These are phyloP conservation scores for Cyclotella sp. DNA, from an alignment of 108 stramenopile genomes.

Conservation along the genomic window DNA sequence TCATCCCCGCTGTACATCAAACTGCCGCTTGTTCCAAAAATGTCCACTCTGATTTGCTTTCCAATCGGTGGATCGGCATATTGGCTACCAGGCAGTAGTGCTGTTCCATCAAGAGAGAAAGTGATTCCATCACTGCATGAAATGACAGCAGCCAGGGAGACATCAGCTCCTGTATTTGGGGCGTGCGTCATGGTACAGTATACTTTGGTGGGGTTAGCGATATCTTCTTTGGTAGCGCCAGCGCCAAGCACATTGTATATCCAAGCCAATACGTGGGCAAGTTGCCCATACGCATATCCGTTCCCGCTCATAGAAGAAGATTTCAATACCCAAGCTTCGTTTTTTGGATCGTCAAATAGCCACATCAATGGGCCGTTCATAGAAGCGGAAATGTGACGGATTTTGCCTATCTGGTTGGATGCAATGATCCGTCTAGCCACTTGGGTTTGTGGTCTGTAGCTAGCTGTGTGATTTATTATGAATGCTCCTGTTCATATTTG, in stretches of 20 bases:
- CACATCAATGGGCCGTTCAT: constrained; percentile 55
- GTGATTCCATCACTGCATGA: constrained; percentile 58
- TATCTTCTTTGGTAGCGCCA: constrained; percentile 11
- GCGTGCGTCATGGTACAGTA: constrained; percentile 70
- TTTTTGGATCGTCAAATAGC: constrained; percentile 51
- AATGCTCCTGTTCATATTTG: constrained; percentile 38
- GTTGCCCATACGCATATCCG: constrained; percentile 82
- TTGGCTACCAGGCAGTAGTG: constrained; percentile 70
- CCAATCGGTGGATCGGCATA: constrained; percentile 71
- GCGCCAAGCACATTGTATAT: constrained; percentile 54
- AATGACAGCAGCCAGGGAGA: constrained; percentile 71
- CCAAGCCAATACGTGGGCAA: constrained; percentile 74
- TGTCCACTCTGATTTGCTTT: constrained; percentile 65
- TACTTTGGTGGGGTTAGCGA: constrained; percentile 55
- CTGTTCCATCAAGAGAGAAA: constrained; percentile 63
- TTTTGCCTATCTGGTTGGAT: constrained; percentile 39
- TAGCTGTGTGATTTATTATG: constrained; percentile 78
- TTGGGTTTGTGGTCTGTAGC: constrained; percentile 67
- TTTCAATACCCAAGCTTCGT: constrained; percentile 57
- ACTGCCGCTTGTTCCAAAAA: constrained; percentile 64
- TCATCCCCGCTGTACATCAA: constrained; percentile 55
- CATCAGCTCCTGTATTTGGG: constrained; percentile 66
- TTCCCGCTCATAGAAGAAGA: constrained; percentile 64
- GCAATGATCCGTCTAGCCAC: constrained; percentile 58
- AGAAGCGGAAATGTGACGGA: constrained; percentile 44